Evolutionary conservation across 164 flowering plant species (phyloP).

Genomic region (Euptelea pleiosperma): DNA sequence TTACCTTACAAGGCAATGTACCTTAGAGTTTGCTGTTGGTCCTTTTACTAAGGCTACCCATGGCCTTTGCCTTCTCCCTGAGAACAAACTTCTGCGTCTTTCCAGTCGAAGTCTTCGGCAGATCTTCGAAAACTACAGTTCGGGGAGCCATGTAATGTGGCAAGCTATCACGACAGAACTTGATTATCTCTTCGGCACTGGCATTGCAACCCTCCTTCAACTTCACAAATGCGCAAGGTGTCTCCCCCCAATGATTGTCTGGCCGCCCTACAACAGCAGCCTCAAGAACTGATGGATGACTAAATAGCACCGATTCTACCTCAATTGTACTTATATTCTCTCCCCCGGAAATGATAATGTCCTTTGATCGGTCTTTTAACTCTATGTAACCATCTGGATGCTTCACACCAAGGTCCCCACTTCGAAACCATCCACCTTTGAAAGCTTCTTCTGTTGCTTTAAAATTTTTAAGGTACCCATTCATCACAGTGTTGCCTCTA

Average conservation of each 20-base stretch:
- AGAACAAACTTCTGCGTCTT: conserved; percentile 65
- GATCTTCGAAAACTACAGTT: conserved; percentile 44
- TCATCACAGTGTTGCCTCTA: conserved; percentile 67
- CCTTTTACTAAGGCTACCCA: conserved; percentile 27
- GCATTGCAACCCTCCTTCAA: conserved; percentile 35
- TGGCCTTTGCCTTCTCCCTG: conserved; percentile 43
- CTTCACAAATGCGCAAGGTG: conserved; percentile 64
- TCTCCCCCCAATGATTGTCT: conserved; percentile 39
- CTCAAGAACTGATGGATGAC: conserved; percentile 49
- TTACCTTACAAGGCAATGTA: neutral
- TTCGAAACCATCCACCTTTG: conserved; percentile 58
- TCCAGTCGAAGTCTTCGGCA: conserved; percentile 61
- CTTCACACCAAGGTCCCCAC: conserved; percentile 55
- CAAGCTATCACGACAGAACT: conserved; percentile 42
- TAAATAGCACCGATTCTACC: conserved; percentile 49
- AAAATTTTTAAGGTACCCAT: conserved; percentile 49
- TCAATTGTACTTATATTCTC: conserved; percentile 57
- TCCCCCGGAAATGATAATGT: conserved; percentile 38
- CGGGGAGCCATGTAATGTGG: conserved; percentile 55
- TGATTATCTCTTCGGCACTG: conserved; percentile 39
- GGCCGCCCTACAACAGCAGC: conserved; percentile 68
- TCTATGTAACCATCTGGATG: conserved; percentile 48
- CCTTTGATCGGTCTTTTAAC: conserved; percentile 57
- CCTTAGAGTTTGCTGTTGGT: conserved; percentile 20
- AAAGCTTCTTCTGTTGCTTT: conserved; percentile 48